Evolutionary conservation across 768 basidiomycete species (phyloP), one percentile per base, ranked within the genome.

Genomic region (Suillus variegatus): DNA sequence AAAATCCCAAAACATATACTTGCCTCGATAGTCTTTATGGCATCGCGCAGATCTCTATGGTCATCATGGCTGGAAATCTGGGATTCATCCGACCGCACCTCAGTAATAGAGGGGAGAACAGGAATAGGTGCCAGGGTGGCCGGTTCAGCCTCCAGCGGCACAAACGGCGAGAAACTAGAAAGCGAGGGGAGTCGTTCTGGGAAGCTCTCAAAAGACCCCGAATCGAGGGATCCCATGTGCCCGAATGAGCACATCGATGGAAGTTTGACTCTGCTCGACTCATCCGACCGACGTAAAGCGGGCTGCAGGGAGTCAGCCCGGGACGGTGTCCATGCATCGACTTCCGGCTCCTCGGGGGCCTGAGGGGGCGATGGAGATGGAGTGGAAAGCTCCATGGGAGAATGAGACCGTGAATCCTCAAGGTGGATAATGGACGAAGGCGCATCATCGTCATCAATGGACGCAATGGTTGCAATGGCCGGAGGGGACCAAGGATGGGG

Each of bases 321-420:
- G 13, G 79, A 80, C 63, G 65, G 67, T 13, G 83, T 80, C 79
- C 82, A 84, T 35, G 81, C 81, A 32, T 81, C 82, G 8, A 83
- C 68, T 49, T 70, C 69, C 28, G 80, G 82, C 25, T 84, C 84
- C 18, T 70, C 65, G 38, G 69, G 70, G 8, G n/a, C 66, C 57
- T 68, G 72, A 41, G 65, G 64, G 12, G 67, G 62, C 13, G 74
- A 68, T 18, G 79, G 75, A 1, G 80, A 77, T 4, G 82, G 81
- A 28, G 80, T 82, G 14, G 77, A 78, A 5, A 85, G 73, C 22
- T 83, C 82, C 79, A 86, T 84, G 0, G 84, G 82, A 7, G 85
- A 83, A 52, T 76, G 77, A 32, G 83, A 82, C 47, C 79, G 77
- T 2, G 80, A 81, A 40, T 67, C 67, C 16, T 41, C 41, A 7